These are phyloP conservation scores for Thamnidium elegans DNA, from an alignment of 192 early-diverging fungal species.

Conservation along the genomic window DNA sequence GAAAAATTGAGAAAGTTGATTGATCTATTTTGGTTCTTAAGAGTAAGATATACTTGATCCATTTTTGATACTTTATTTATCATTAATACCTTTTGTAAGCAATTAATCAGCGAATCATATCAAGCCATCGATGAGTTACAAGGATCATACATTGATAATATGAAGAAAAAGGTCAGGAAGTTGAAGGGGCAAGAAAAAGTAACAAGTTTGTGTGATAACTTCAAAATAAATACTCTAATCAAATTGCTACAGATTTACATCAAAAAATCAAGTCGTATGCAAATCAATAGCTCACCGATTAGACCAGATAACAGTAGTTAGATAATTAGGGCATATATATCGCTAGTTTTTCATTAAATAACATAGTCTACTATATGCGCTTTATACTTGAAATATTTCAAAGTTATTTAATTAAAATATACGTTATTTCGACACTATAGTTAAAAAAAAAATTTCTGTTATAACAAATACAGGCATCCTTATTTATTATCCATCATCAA, in stretches of 20 bases:
- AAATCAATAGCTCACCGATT: slow-evolving; percentile 16
- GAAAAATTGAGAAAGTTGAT: slow-evolving; percentile 19
- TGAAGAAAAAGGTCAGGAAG: slow-evolving; percentile 13
- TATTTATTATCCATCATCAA: slow-evolving; percentile 15
- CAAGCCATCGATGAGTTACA: slow-evolving; percentile 13
- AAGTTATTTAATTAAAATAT: slow-evolving; percentile 20
- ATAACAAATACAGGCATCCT: slow-evolving; percentile 18
- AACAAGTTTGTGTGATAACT: slow-evolving; percentile 14
- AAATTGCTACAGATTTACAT: slow-evolving; percentile 10
- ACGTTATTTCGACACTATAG: slow-evolving; percentile 8
- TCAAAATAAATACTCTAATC: slow-evolving; percentile 15
- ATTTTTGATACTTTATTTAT: slow-evolving; percentile 18
- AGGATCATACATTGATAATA: slow-evolving; percentile 14
- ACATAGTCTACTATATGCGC: slow-evolving; percentile 15
- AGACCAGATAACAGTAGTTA: slow-evolving; percentile 17
- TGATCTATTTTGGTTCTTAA: slow-evolving; percentile 21
- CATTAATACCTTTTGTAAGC: slow-evolving; percentile 15
- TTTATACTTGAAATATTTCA: slow-evolving; percentile 20
- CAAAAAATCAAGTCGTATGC: no score
- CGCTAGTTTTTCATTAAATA: slow-evolving; percentile 13
- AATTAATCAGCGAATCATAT: slow-evolving; percentile 16
- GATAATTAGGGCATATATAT: slow-evolving; percentile 13
- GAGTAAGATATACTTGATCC: slow-evolving; percentile 20
- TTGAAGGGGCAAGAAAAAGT: slow-evolving; percentile 8
- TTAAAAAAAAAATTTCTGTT: slow-evolving; percentile 9